A percentile compares a stretch with the other conserved stretches of the same genome.
Evolutionary conservation across 257 asterid genomes (phyloP).

Genomic region (Nicotiana benthamiana): DNA sequence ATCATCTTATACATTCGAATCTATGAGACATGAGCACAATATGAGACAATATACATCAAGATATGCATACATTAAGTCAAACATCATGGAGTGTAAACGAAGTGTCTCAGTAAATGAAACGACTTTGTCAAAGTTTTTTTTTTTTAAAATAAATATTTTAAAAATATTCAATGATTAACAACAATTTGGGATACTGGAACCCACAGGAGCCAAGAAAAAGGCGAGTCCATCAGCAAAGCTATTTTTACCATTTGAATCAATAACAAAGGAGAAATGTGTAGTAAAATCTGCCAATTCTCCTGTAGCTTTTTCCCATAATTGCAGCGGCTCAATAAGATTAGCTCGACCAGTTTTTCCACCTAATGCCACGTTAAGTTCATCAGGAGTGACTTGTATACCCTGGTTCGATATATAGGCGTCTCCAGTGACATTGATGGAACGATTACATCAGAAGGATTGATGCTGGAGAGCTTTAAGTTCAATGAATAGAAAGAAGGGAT

Average conservation of each 20-base stretch:
- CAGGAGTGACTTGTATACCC: slow-evolving; percentile 29
- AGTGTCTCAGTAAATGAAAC: not conserved
- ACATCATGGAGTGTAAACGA: not conserved
- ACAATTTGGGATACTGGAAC: not conserved
- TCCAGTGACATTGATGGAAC: slow-evolving; percentile 7
- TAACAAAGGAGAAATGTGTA: slow-evolving; percentile 23
- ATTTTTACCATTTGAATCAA: slow-evolving; percentile 3
- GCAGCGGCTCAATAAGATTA: slow-evolving; percentile 10
- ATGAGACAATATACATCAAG: too few species aligned
- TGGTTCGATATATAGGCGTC: slow-evolving; percentile 16
- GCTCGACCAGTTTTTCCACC: slow-evolving; percentile 12
- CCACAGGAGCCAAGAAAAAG: slow-evolving; percentile 24
- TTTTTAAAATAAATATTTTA: too few species aligned
- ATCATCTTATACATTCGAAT: too few species aligned
- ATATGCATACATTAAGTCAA: not conserved
- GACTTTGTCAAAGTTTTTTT: not conserved
- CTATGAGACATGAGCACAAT: too few species aligned
- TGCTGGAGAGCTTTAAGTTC: slow-evolving; percentile 18
- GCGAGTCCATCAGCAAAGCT: slow-evolving; percentile 18
- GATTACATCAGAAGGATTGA: not conserved
- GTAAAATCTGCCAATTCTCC: slow-evolving; percentile 19
- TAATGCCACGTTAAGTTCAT: not conserved
- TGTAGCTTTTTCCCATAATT: slow-evolving; percentile 18
- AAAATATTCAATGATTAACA: not conserved
- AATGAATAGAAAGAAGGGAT: slow-evolving; percentile 16